Conservation (phyloP, 2,329 filamentous ascomycete species). For the Phaeosphaeriaceae sp. region DNA sequence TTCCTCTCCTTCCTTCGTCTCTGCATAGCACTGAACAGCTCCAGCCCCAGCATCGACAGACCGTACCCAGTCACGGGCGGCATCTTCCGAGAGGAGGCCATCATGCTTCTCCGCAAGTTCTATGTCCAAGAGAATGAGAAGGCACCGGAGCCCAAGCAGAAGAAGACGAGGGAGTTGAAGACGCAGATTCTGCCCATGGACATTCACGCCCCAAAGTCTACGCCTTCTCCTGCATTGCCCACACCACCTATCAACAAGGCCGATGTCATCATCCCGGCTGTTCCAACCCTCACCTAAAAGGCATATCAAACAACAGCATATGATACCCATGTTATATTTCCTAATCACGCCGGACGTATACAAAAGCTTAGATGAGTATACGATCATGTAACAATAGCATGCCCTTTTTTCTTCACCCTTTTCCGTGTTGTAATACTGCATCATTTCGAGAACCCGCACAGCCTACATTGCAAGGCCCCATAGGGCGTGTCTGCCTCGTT, state of each 20-base stretch:
- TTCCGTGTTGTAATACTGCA: too few species aligned
- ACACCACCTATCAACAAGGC: slow-evolving; percentile 1
- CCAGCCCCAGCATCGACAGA: slow-evolving; percentile 71
- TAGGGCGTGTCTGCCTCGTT: too few species aligned
- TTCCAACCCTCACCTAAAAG: not conserved
- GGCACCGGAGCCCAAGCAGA: slow-evolving; percentile 69
- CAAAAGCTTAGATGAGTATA: not conserved
- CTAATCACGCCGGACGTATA: not conserved
- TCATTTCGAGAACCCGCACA: too few species aligned
- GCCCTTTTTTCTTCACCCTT: not conserved
- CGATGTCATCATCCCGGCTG: not conserved
- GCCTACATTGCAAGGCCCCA: too few species aligned
- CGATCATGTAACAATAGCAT: not conserved
- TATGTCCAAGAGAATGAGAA: slow-evolving; percentile 98
- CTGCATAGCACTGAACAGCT: slow-evolving; percentile 25
- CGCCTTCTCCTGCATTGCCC: slow-evolving; percentile 26
- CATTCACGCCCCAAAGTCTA: slow-evolving; percentile 45
- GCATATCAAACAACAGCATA: not conserved
- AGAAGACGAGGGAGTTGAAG: slow-evolving; percentile 69
- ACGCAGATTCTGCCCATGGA: slow-evolving; percentile 61
- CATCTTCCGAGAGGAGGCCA: slow-evolving; percentile 88
- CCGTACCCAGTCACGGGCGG: slow-evolving; percentile 86
- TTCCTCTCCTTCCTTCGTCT: slow-evolving; percentile 7
- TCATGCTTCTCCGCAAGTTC: slow-evolving; percentile 89
- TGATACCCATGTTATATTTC: not conserved